These are phyloP conservation scores for Trichoderma gracile DNA, from an alignment of 2,329 filamentous ascomycete genomes.

Conservation along the genomic window DNA sequence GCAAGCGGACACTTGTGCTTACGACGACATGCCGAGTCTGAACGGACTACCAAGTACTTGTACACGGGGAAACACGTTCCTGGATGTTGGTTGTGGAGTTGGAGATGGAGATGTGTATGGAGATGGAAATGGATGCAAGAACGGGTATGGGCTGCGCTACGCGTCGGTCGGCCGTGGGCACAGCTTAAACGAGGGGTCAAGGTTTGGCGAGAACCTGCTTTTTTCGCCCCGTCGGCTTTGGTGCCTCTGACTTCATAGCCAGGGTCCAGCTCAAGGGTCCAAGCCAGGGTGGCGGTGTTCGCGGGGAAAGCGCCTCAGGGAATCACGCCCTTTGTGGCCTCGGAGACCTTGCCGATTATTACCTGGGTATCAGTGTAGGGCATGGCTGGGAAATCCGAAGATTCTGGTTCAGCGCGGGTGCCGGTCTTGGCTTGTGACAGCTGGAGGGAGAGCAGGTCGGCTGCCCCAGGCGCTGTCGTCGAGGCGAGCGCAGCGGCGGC, in stretches of 20 bases:
- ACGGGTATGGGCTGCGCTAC: slow-evolving; percentile 10
- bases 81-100: slow-evolving; percentile 10
- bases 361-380: neutral
- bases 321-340: neutral
- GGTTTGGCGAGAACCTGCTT: slow-evolving; percentile 25
- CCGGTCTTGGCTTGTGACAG: neutral
- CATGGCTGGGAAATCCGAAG: neutral
- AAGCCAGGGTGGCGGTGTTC: slow-evolving; percentile 24
- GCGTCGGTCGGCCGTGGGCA: neutral
- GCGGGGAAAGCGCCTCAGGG: slow-evolving; percentile 21
- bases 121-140: neutral
- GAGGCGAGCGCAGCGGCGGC: neutral
- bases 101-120: neutral
- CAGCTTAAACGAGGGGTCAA: slow-evolving; percentile 20
- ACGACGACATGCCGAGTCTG: neutral
- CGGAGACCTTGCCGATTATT: slow-evolving; percentile 12
- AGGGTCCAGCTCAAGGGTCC: slow-evolving; percentile 18
- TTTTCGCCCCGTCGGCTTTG: slow-evolving; percentile 11
- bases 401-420: too few species aligned
- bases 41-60: neutral
- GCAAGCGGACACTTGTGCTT: neutral
- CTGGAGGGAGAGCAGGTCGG: too few species aligned
- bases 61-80: slow-evolving; percentile 9
- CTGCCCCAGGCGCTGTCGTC: neutral
- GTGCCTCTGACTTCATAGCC: slow-evolving; percentile 25